These are phyloP conservation scores for Ascomycota sp. DNA, from an alignment of 2,329 filamentous ascomycete genomes.

Conservation along the genomic window DNA sequence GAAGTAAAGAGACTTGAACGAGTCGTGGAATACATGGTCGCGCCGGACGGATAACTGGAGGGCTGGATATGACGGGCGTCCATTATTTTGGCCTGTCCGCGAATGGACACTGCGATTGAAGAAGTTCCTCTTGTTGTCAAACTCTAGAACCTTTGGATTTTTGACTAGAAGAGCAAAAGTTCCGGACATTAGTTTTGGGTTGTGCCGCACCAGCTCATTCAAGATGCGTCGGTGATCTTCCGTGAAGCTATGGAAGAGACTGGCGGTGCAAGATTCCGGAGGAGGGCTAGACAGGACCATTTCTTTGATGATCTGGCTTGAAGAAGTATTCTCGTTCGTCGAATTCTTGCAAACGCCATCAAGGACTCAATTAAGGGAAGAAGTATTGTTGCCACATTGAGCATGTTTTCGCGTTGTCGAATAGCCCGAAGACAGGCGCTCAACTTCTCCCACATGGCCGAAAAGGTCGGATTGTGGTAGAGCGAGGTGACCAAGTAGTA, in stretches of 20 bases:
- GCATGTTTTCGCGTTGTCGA: slow-evolving; percentile 79
- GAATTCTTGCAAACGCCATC: slow-evolving; percentile 99
- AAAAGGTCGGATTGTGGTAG: slow-evolving; percentile 81
- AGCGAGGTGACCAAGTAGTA: slow-evolving; percentile 71
- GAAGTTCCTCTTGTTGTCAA: slow-evolving; percentile 98
- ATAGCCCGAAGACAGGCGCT: slow-evolving; percentile 79
- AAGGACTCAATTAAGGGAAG: slow-evolving; percentile 85
- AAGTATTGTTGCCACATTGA: slow-evolving; percentile 91
- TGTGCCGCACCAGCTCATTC: slow-evolving; percentile 92
- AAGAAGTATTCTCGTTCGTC: slow-evolving; percentile 42
- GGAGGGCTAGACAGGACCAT: slow-evolving; percentile 50
- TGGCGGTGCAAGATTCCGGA: slow-evolving; percentile 69
- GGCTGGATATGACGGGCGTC: slow-evolving; percentile 46
- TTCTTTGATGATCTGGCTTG: slow-evolving; percentile 37
- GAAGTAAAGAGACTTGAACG: slow-evolving; percentile 95
- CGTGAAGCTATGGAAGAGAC: slow-evolving; percentile 89
- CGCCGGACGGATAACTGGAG: slow-evolving; percentile 79
- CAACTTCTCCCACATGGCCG: slow-evolving; percentile 76
- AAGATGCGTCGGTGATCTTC: slow-evolving; percentile 95
- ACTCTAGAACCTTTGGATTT: slow-evolving; percentile 96
- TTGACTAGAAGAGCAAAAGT: slow-evolving; percentile 92
- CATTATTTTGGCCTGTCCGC: slow-evolving; percentile 43
- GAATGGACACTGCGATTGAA: slow-evolving; percentile 83
- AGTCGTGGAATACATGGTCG: slow-evolving; percentile 93
- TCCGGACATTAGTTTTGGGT: slow-evolving; percentile 95